These are phyloP conservation scores for Isabelozyma heimii DNA, from an alignment of 805 yeast genomes.

Conservation along the genomic window DNA sequence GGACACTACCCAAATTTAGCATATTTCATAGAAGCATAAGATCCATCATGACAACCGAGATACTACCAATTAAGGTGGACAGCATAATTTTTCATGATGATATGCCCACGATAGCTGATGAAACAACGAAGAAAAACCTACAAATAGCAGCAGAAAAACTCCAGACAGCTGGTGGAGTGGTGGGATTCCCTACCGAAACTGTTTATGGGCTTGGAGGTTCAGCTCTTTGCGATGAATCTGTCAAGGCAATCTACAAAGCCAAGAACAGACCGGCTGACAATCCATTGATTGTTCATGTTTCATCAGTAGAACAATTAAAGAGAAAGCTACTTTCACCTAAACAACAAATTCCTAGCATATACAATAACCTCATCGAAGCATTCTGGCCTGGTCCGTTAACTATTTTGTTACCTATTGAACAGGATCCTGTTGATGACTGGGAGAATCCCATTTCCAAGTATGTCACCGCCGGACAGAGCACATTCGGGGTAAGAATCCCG, in stretches of 20 bases:
- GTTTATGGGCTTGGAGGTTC: conserved; percentile 96
- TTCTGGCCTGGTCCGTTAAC: conserved; percentile 98
- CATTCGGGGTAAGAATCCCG: conserved; percentile 92
- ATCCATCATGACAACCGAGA: conserved; percentile 19
- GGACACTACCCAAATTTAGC: background rate
- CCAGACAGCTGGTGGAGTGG: conserved; percentile 51
- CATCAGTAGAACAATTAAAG: conserved; percentile 70
- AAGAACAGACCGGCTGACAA: conserved; percentile 95
- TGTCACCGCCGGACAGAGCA: conserved; percentile 84
- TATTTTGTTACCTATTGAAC: conserved; percentile 65
- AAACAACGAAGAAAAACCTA: conserved; percentile 50
- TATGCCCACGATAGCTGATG: conserved; percentile 49
- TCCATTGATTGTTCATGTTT: conserved; percentile 87
- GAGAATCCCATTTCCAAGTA: conserved; percentile 56
- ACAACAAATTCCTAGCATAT: conserved; percentile 62
- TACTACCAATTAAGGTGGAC: conserved; percentile 54
- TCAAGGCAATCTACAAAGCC: conserved; percentile 74
- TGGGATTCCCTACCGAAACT: conserved; percentile 96
- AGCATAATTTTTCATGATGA: conserved; percentile 48
- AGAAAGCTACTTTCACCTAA: conserved; percentile 51
- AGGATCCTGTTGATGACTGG: conserved; percentile 5
- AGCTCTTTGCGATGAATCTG: conserved; percentile 70
- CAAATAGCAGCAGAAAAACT: conserved; percentile 59
- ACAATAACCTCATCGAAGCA: conserved; percentile 57
- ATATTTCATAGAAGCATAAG: background rate